Base-by-base conservation (phyloP, 176 grass and related monocot genomes). In the Eremochloa ophiuroides region DNA sequence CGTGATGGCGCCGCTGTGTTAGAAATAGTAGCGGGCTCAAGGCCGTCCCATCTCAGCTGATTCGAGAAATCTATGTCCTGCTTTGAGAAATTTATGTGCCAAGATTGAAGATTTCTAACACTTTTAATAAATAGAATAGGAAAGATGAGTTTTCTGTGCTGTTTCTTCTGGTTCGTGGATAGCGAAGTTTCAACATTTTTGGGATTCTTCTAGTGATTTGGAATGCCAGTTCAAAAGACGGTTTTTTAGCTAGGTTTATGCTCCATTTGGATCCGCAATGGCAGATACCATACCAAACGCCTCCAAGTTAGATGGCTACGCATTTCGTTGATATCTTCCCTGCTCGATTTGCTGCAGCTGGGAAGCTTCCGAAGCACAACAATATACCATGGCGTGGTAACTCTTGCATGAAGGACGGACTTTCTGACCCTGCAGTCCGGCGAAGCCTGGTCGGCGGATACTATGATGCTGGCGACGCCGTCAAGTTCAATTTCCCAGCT, bases 401-500 rank as follows among this genome's bases (percentile, higher is more conserved):
- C 70, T 97, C 92, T 20, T 93, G 92, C 75, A 78, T 87, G 85
- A 97, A 92, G 82, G 94, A 97, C 33, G 94, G 94, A 7, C 71
- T 88, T 65, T 97, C 94, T 2, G 94, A 92, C 27, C 33, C 85
- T 8, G 51, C 89, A 20, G 46, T 86, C 66, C 75, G 81, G 53
- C 87, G 81, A 64, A 90, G 86, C 64, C 91, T 94, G 6, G 92
- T 87, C 1, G 92, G 94, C 0, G 94, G 94, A 1, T 97, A 87
- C 82, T 97, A 94, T 18, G 94, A 97, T 17, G 94, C 74, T 2
- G 94, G 94, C 5, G 86, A 64, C 23, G 94, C 94, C 4, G 71
- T 92, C 37, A 97, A 97, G 79, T 94, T 92, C 74, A 97, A 94
- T 77, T 97, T 97, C 70, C 92, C 94, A 20, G 59, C 76, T 56